Percentiles rank a stretch among this genome's conserved stretches.
These are phyloP conservation scores for Teunomyces lycoperdinae DNA, from an alignment of 805 yeast species.

Conservation along the genomic window DNA sequence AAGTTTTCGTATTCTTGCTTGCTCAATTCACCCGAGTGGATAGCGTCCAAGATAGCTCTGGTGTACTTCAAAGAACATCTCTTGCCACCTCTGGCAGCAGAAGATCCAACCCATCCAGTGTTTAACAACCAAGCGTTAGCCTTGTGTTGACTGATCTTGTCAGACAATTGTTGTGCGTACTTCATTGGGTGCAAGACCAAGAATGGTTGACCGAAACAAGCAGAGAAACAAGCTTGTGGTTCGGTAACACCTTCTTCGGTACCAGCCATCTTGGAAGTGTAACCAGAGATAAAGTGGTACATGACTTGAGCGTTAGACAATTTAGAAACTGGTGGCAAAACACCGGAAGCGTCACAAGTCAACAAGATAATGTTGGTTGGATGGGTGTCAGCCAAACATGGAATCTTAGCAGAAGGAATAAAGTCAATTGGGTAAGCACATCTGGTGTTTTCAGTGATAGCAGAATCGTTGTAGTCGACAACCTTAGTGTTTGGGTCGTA, in stretches of 20 bases:
- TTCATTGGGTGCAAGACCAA: constrained; percentile 96
- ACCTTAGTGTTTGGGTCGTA: constrained; percentile 75
- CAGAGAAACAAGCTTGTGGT: constrained; percentile 96
- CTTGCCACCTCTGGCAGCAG: constrained; percentile 90
- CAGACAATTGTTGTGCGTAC: constrained; percentile 93
- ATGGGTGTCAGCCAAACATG: constrained; percentile 85
- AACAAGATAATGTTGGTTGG: constrained; percentile 89
- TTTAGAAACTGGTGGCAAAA: constrained; percentile 93
- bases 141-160: constrained; percentile 83
- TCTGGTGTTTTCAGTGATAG: constrained; percentile 95
- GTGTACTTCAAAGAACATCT: constrained; percentile 98
- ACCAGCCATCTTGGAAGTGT: constrained; percentile 99
- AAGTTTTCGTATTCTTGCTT: constrained; percentile 78
- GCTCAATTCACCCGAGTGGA: constrained; percentile 85
- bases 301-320: constrained; percentile 93
- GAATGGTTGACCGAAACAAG: constrained; percentile 99
- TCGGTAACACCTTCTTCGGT: constrained; percentile 98
- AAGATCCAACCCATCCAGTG: constrained; percentile 98
- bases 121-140: constrained; percentile 95
- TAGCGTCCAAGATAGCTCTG: constrained; percentile 91
- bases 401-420: constrained; percentile 94
- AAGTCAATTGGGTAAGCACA: constrained; percentile 98
- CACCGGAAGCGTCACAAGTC: constrained; percentile 98
- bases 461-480: constrained; percentile 79
- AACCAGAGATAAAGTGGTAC: constrained; percentile 98